Base-by-base conservation (phyloP, 164 flowering plant species). In the Taxillus chinensis region DNA sequence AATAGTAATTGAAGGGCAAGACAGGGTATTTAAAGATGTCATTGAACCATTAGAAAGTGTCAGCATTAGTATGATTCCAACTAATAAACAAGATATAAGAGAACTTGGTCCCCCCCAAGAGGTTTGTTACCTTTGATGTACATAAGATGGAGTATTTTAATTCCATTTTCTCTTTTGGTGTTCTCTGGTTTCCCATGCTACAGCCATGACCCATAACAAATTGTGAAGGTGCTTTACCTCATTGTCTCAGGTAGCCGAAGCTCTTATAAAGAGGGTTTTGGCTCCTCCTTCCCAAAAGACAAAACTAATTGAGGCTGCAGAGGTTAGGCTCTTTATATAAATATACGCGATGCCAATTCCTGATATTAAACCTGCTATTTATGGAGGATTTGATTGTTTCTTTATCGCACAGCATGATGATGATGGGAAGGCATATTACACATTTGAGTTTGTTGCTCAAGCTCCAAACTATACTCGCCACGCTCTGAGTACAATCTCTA, bases 381-480 rank as follows among this genome's bases (percentile, higher is more conserved):
- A 12, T 3, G 5, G 57, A 54, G 3, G 5, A 7, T 3, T 9
- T 7, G 10, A 2, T 53, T 3, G 41, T 48, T 53, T 64, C 5
- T 68, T 49, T 58, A 14, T 57, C 64, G 9, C 66, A 59, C 87
- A 93, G 99, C 87, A 77, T 64, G 92, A 85, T 13, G 83, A 73
- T 57, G 97, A 90, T 60, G 99, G 99, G 15, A 90, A 77, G 67
- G 66, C 86, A 50, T 93, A 90, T 64, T 93, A 93, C 82, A 83
- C 88, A 52, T 78, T 93, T 64, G 99, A 93, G 82, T 93, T 90
- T 62, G 5, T 77, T 39, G 95, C 91, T 59, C 79, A 87, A 70
- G 97, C 99, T 57, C 90, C 95, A 71, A 93, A 86, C 78, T 93
- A 71, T 65, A 93, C 87, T 51, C 92, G 97, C 3, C 99, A 93